Evolutionary conservation across 2,329 filamentous ascomycete species (phyloP).

Genomic region (Fusarium mexicanum): DNA sequence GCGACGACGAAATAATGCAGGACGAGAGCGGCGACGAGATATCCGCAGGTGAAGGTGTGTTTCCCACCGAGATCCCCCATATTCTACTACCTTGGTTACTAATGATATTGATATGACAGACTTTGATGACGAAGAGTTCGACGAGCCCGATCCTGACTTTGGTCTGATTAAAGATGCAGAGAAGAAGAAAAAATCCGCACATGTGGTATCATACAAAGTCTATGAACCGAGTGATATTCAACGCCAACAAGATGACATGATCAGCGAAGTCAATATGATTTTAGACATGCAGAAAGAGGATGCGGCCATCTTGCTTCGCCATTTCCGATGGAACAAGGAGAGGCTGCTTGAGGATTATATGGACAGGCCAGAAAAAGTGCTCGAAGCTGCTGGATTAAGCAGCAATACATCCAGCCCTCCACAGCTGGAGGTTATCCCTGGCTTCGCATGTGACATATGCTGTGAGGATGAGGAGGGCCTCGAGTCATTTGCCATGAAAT

Average conservation of each 20-base stretch:
- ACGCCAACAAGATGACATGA: slow-evolving; percentile 83
- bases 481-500: slow-evolving; percentile 92
- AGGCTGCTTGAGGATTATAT: slow-evolving; percentile 95
- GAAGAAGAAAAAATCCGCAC: slow-evolving; percentile 77
- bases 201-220: slow-evolving; percentile 87
- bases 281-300: slow-evolving; percentile 90
- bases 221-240: slow-evolving; percentile 84
- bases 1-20: slow-evolving; percentile 75
- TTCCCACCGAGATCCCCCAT: slow-evolving; percentile 23
- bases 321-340: slow-evolving; percentile 97
- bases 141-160: slow-evolving; percentile 65
- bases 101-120: slow-evolving; percentile 51
- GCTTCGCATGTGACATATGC: slow-evolving; percentile 94
- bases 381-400: slow-evolving; percentile 86
- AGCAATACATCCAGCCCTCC: slow-evolving; percentile 69
- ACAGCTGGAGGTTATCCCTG: slow-evolving; percentile 74
- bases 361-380: slow-evolving; percentile 81
- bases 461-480: slow-evolving; percentile 85
- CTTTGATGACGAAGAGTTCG: slow-evolving; percentile 67
- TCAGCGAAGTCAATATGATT: slow-evolving; percentile 91
- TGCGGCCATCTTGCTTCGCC: slow-evolving; percentile 86
- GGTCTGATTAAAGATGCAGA: slow-evolving; percentile 69
- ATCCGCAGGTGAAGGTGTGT: slow-evolving; percentile 61
- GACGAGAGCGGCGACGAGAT: slow-evolving; percentile 81
- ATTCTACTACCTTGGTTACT: slow-evolving; percentile 20